phyloP scores from a whole-genome alignment of 305 asterid species.

The Rubia tinctorum region DNA sequence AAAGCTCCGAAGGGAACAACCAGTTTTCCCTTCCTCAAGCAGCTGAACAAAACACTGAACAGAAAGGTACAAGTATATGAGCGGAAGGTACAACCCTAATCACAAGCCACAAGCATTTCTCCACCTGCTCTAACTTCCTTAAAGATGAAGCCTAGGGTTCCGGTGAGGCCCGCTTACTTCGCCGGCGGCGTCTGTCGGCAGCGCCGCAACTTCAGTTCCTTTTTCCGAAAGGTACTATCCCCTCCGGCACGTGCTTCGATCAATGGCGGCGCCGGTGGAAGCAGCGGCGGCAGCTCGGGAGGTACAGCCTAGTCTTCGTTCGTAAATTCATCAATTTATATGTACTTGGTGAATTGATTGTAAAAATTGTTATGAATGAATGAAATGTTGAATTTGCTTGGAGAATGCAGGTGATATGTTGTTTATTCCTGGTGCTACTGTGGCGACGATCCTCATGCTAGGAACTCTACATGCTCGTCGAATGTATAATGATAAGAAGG shows the following conservation, averaged over 20 bases:
- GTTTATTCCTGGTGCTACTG: constrained; percentile 85
- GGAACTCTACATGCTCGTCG: constrained; percentile 95
- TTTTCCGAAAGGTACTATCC: constrained; percentile 59
- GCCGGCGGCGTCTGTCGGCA: constrained; percentile 27
- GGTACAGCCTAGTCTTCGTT: constrained; percentile 32
- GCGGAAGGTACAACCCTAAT: not conserved
- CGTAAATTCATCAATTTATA: not conserved
- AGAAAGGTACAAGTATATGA: no score
- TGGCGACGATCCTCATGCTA: constrained; percentile 86
- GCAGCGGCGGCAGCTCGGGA: constrained; percentile 44
- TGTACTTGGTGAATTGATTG: not conserved
- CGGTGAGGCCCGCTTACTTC: constrained; percentile 28
- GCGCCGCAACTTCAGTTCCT: constrained; percentile 50
- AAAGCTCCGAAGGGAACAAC: not conserved
- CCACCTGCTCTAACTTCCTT: not conserved
- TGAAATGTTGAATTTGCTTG: constrained; percentile 17
- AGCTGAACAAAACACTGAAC: not conserved
- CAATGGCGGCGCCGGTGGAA: constrained; percentile 26
- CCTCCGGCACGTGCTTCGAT: constrained; percentile 49
- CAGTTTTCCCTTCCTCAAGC: constrained; percentile 7
- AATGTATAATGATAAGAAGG: constrained; percentile 79
- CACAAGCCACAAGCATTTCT: not conserved
- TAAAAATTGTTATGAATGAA: not conserved
- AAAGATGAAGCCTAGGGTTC: constrained; percentile 58
- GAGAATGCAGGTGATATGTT: constrained; percentile 54